Evolutionary conservation across 2,329 filamentous ascomycete species (phyloP), one percentile per base, ranked within the genome.

Genomic region (Xylaria sp.): DNA sequence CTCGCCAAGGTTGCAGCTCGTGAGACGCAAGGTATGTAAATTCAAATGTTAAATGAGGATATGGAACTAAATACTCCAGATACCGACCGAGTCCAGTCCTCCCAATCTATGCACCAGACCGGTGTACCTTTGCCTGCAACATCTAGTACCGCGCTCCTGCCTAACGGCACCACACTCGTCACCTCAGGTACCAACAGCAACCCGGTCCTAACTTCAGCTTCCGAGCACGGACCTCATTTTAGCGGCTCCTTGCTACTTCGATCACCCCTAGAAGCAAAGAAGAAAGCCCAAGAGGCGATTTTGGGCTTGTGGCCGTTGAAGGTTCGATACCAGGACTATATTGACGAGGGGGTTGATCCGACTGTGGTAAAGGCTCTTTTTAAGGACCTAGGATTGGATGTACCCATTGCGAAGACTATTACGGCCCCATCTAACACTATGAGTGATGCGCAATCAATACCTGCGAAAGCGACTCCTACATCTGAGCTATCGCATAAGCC

Each of bases 271-370:
- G 82, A 85, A 59, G 83, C 81, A 36, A 85, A 82, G 61, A 87
- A 86, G 68, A 83, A 86, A 70, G 92, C 92, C 0, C 86, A 89
- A 73, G 86, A 87, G 27, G 90, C 91, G 3, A 88, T 94, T 44
- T 78, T 92, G 33, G 85, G 87, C 42, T 80, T 94, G 2, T 85
- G 83, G 80, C 83, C 85, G 1, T 77, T 92, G 66, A 91, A 92
- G 55, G 88, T 96, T 65, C 87, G 88, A 22, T 97, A 90, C 74
- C 85, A 90, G 61, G 86, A 92, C 66, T 90, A 95, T 63, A 81
- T 94, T 13, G 84, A 88, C 11, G 91, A 95, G 77, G 91, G 92
- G 0, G 84, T 95, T 47, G 86, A 94, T 71, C 83, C 86, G 39
- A 78, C 78, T 1, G 75, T 93, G 11, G 79, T 97, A 39, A 85